Base-by-base conservation (phyloP, 208 protist genomes). In the Borovskyia barvae region DNA sequence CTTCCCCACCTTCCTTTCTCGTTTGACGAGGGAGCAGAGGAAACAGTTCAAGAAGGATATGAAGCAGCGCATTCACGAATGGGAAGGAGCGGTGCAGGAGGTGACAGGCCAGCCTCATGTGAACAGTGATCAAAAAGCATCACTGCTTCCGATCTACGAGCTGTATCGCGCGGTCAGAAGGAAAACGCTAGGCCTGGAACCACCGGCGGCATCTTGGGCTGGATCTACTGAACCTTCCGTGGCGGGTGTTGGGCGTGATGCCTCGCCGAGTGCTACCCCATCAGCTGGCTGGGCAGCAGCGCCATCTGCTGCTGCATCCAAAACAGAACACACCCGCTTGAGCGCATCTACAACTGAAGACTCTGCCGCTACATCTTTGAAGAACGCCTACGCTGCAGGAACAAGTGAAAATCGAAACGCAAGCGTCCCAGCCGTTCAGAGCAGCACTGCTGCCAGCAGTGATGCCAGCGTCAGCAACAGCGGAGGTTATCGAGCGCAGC, bases 41-140 rank as follows among this genome's bases (percentile, higher is more conserved):
- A 69, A 75, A 42, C 48, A 67, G 24, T 90, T 94, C 49, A 94
- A 94, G 71, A 87, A 80, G 63, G 79, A 87, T 47, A 89, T 94
- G 82, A 94, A 94, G 55, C 79, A 87, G 61, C 83, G 82, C 48
- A 92, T 94, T 60, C 87, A 94, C 54, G 87, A 94, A 70, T 94
- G 87, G 85, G 87, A 94, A 66, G 74, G 72, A 15, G 64, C 79
- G 14, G 75, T 92, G 54, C 66, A 80, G 7, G 75, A 90, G 28
- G 85, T 75, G 12, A 85, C 63, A 2, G 84, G 82, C 7, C 80
- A 85, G 50, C 60, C 61, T 17, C 77, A 87, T 19, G 82, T 89
- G 24, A 72, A 61, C 32, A 58, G 77, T 19, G 77, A 91, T 43
- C 73, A 94, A 25, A 94, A 94, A 66, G 72, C 73, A 0, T 64